A percentile compares a stretch with the other conserved stretches of the same genome.
Evolutionary conservation across 306 rosid species (phyloP).

Genomic region (Cucurbita moschata): DNA sequence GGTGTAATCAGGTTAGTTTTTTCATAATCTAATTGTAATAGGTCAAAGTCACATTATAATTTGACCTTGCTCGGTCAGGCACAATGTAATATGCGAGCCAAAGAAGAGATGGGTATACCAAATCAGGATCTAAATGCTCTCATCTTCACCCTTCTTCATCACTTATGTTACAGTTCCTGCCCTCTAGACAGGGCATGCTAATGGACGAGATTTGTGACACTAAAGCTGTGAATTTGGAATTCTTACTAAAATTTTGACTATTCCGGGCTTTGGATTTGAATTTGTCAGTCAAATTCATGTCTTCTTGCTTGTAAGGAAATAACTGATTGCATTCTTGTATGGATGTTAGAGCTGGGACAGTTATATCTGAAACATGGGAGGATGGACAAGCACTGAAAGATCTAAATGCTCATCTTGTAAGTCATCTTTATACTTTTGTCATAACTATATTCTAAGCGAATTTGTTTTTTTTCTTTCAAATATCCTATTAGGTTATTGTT

Average conservation of each 20-base stretch:
- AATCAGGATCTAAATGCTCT: neutral
- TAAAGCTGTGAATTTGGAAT: neutral
- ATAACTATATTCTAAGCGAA: neutral
- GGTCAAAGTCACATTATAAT: neutral
- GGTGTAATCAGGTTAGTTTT: conserved; percentile 72
- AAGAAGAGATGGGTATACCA: neutral
- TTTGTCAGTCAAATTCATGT: neutral
- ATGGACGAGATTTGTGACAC: neutral
- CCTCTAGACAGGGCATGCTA: neutral
- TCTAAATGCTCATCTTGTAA: conserved; percentile 81
- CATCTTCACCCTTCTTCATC: neutral
- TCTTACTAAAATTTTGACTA: neutral
- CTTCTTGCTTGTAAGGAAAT: neutral
- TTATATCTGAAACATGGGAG: conserved; percentile 98
- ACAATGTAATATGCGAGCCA: neutral
- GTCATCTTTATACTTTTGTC: conserved; percentile 18
- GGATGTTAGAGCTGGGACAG: conserved; percentile 86
- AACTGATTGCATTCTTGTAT: conserved; percentile 5
- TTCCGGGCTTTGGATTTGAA: neutral
- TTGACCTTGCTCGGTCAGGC: neutral
- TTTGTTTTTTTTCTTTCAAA: neutral
- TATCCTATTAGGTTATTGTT: neutral
- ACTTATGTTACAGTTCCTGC: neutral
- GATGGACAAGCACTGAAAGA: conserved; percentile 97
- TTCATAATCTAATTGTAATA: neutral